These are phyloP conservation scores for Pythium folliculosum DNA, from an alignment of 352 stramenopile species.

Conservation along the genomic window DNA sequence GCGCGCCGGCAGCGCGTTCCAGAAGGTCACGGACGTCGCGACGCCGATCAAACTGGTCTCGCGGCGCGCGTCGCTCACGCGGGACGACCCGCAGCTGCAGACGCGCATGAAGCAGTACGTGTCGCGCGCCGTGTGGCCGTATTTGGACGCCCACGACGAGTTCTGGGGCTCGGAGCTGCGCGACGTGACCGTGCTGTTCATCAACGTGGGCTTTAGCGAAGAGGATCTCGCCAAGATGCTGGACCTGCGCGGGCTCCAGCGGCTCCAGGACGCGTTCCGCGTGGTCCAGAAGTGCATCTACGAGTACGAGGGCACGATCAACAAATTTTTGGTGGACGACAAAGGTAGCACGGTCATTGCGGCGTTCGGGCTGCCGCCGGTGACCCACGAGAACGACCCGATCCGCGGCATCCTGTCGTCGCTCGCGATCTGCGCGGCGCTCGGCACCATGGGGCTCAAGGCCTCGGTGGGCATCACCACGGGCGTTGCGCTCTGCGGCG, in stretches of 20 bases:
- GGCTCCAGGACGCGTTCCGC: constrained; percentile 78
- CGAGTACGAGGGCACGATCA: constrained; percentile 95
- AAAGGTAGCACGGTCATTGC: constrained; percentile 94
- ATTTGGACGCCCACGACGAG: constrained; percentile 90
- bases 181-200: constrained; percentile 92
- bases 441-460: constrained; percentile 68
- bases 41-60: constrained; percentile 69
- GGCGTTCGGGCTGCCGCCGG: constrained; percentile 90
- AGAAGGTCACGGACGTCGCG: constrained; percentile 61
- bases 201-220: constrained; percentile 92
- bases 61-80: constrained; percentile 67
- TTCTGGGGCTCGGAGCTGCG: constrained; percentile 92
- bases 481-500: constrained; percentile 90
- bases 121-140: constrained; percentile 90
- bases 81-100: constrained; percentile 83
- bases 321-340: constrained; percentile 96
- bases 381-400: constrained; percentile 92
- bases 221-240: constrained; percentile 80
- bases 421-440: constrained; percentile 78
- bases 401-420: constrained; percentile 89
- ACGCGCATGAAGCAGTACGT: constrained; percentile 90
- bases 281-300: constrained; percentile 91
- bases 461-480: constrained; percentile 92
- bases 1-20: constrained; percentile 37
- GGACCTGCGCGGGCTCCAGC: constrained; percentile 63